Evolutionary conservation across 768 basidiomycete species (phyloP).

Genomic region (Floccularia luteovirens): DNA sequence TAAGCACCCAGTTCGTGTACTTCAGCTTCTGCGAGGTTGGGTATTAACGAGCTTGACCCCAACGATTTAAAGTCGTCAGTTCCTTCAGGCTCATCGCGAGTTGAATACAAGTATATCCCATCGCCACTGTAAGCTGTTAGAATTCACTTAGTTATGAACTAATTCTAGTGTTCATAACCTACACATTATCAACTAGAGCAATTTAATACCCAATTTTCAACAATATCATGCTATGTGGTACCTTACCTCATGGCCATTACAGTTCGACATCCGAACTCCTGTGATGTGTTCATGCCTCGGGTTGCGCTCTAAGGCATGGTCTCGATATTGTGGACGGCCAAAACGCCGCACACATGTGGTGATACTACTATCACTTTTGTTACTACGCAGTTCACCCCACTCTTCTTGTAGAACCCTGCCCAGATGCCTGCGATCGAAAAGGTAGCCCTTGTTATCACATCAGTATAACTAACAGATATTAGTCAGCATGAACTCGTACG

Average conservation of each 20-base stretch:
- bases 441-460: constrained; percentile 44
- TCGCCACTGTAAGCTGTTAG: constrained; percentile 63
- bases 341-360: constrained; percentile 82
- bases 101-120: constrained; percentile 68
- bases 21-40: constrained; percentile 16
- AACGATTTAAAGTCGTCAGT: constrained; percentile 12
- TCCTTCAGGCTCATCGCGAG: constrained; percentile 46
- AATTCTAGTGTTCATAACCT: constrained; percentile 4
- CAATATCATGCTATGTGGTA: no score
- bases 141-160: constrained; percentile 54
- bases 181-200: neutral
- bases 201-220: constrained; percentile 4
- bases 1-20: constrained; percentile 16
- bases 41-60: constrained; percentile 11
- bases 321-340: constrained; percentile 32
- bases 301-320: constrained; percentile 15
- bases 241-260: constrained; percentile 70
- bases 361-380: constrained; percentile 35
- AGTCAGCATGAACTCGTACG: constrained; percentile 33
- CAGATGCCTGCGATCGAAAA: constrained; percentile 77
- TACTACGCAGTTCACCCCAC: constrained; percentile 54
- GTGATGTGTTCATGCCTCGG: constrained; percentile 52
- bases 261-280: constrained; percentile 61
- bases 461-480: constrained; percentile 1
- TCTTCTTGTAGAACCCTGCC: constrained; percentile 54